Evolutionary conservation across 75 land plant species (phyloP), one percentile per base, ranked within the genome.

Genomic region (Selaginella moellendorffii): DNA sequence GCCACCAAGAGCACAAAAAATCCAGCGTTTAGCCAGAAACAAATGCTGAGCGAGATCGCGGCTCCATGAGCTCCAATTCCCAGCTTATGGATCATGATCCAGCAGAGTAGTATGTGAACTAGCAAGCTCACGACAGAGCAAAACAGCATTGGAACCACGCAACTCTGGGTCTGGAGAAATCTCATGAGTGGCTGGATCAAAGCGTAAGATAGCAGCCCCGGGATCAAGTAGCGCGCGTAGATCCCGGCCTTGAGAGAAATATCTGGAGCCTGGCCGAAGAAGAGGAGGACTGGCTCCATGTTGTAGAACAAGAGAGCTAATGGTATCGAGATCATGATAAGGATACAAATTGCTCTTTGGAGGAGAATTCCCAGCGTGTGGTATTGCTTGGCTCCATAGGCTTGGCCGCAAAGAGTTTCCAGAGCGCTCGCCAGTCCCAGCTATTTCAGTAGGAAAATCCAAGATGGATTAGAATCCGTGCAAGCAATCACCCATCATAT

Each of bases 361-460:
- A 87, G 62, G 54, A 80, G 78, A 1, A 83, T 64, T 1, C 86
- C n/a, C n/a, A n/a, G n/a, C n/a, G n/a, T n/a, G n/a, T n/a, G n/a
- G n/a, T n/a, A n/a, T n/a, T n/a, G n/a, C n/a, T n/a, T n/a, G n/a
- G n/a, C n/a, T n/a, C n/a, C n/a, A n/a, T n/a, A n/a, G n/a, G n/a
- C n/a, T n/a, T 85, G 88, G 0, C 88, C 88, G 14, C 85, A 80
- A 27, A 87, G 69, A 5, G 88, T 87, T 65, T 87, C 92, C 8
- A 87, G 64, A 14, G 87, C 83, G 27, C 85, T 84, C 42, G 79
- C 92, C 88, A 85, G 82, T 0, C 88, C 88, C 9, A 78, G 28
- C 88, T 83, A 71, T 28, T 2, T n/a, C n/a, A n/a, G n/a, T n/a
- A n/a, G n/a, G n/a, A n/a, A n/a, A n/a, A n/a, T n/a, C n/a, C n/a